Evolutionary conservation across 2,329 filamentous ascomycete genomes (phyloP).

Genomic region (Mollisiaceae sp.): DNA sequence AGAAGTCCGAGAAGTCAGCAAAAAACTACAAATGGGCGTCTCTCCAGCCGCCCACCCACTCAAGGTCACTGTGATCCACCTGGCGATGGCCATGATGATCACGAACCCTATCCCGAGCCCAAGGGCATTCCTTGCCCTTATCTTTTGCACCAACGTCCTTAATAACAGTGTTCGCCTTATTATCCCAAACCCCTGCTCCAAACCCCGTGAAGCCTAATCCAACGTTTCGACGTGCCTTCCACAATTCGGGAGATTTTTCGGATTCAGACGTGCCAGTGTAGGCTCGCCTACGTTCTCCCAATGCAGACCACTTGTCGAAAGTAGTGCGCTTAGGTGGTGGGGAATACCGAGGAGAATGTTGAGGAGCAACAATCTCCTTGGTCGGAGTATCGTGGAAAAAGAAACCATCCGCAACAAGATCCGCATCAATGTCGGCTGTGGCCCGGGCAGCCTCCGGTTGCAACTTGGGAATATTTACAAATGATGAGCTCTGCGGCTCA

Average conservation of each 20-base stretch:
- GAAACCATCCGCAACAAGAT: slow-evolving; percentile 71
- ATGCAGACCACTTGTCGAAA: slow-evolving; percentile 86
- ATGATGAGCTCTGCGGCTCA: slow-evolving; percentile 58
- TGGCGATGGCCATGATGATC: slow-evolving; percentile 62
- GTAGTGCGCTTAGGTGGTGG: slow-evolving; percentile 67
- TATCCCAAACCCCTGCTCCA: slow-evolving; percentile 45
- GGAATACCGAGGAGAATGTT: slow-evolving; percentile 59
- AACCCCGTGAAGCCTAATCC: slow-evolving; percentile 55
- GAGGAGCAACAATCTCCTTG: slow-evolving; percentile 44
- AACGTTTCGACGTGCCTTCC: slow-evolving; percentile 51
- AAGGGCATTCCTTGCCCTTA: slow-evolving; percentile 54
- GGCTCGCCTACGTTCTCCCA: slow-evolving; percentile 83
- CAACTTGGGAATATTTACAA: slow-evolving; percentile 52
- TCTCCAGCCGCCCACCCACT: slow-evolving; percentile 95
- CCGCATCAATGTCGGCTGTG: slow-evolving; percentile 61
- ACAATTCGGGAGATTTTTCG: slow-evolving; percentile 54
- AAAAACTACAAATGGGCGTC: slow-evolving; percentile 61
- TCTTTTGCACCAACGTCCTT: slow-evolving; percentile 46
- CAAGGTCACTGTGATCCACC: slow-evolving; percentile 71
- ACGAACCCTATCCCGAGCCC: slow-evolving; percentile 52
- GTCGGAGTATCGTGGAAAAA: slow-evolving; percentile 71
- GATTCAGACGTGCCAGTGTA: slow-evolving; percentile 57
- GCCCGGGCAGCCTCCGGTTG: slow-evolving; percentile 46
- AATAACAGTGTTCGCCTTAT: slow-evolving; percentile 40
- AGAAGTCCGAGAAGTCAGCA: slow-evolving; percentile 24